phyloP scores from a whole-genome alignment of 768 basidiomycete genomes.

The Suillus cothurnatus region DNA sequence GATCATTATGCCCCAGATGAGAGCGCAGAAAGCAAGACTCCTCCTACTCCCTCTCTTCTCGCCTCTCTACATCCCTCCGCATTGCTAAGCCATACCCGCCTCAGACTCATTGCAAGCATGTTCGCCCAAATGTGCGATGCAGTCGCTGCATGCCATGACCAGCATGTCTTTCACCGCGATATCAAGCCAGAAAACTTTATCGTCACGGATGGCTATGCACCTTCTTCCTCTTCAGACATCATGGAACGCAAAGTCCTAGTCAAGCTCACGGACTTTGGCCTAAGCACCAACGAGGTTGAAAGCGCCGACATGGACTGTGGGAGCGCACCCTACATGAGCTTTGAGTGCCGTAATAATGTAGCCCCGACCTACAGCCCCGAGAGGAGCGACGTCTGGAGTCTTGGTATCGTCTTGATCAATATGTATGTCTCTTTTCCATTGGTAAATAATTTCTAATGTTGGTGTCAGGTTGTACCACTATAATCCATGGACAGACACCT shows the following conservation, averaged over 20 bases:
- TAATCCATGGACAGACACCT: constrained; percentile 98
- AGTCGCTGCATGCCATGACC: constrained; percentile 90
- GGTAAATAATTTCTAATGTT: constrained; percentile 9
- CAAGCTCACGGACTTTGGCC: constrained; percentile 96
- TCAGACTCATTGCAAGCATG: constrained; percentile 95
- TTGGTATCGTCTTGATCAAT: constrained; percentile 98
- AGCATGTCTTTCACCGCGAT: constrained; percentile 92
- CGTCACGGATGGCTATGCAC: constrained; percentile 78
- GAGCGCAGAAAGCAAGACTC: constrained; percentile 49
- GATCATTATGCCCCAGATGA: constrained; percentile 67
- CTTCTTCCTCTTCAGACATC: constrained; percentile 40
- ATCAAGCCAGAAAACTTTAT: constrained; percentile 99
- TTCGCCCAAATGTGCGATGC: constrained; percentile 99
- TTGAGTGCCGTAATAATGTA: constrained; percentile 97
- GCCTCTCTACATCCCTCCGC: constrained; percentile 79
- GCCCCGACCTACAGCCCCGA: constrained; percentile 93
- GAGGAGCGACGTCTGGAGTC: constrained; percentile 97
- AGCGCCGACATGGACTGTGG: constrained; percentile 98
- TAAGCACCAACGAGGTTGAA: constrained; percentile 86
- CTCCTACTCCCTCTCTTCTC: constrained; percentile 92
- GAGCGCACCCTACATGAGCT: constrained; percentile 98
- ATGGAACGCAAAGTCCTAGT: constrained; percentile 88
- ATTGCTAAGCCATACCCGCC: constrained; percentile 82
- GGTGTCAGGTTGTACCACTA: constrained; percentile 85
- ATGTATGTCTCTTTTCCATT: constrained; percentile 56